Evolutionary conservation across 2,329 filamentous ascomycete species (phyloP).

Genomic region (Penicillium sp.): DNA sequence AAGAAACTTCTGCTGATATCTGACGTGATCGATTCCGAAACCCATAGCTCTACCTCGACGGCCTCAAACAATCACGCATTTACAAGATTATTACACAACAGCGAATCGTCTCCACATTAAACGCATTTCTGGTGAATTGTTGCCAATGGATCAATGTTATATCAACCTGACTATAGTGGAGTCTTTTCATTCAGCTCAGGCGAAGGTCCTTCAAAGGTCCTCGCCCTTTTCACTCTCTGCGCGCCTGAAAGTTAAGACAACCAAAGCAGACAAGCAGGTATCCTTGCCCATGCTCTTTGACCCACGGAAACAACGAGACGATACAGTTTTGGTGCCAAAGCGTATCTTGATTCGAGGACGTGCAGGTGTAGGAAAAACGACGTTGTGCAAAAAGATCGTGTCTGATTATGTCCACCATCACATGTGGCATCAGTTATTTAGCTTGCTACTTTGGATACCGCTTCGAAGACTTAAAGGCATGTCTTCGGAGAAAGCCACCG

Average conservation of each 20-base stretch:
- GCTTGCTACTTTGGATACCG: conserved; percentile 40
- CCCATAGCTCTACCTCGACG: not conserved
- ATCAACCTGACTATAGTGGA: not conserved
- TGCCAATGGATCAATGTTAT: not conserved
- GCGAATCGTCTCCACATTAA: not conserved
- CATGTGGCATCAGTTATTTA: conserved; percentile 27
- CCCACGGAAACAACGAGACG: conserved; percentile 19
- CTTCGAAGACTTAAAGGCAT: conserved; percentile 28
- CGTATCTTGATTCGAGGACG: conserved; percentile 35
- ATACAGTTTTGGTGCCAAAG: conserved; percentile 19
- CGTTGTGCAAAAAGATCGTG: conserved; percentile 41
- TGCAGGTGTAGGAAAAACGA: conserved; percentile 39
- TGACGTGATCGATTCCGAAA: not conserved
- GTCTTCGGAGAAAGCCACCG: not conserved
- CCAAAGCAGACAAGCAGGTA: conserved; percentile 20
- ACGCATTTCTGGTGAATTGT: not conserved
- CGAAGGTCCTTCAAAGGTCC: not conserved
- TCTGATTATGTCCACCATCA: conserved; percentile 25
- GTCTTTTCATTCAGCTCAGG: not conserved
- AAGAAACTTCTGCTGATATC: not conserved
- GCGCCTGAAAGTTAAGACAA: conserved; percentile 26
- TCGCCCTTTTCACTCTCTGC: conserved; percentile 25
- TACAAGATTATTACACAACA: not conserved
- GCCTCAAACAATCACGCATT: not conserved
- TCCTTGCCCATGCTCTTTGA: conserved; percentile 23